Evolutionary conservation across 371 early-diverging fungal species (phyloP), one percentile per base, ranked within the genome.

Genomic region (Mortierella sp.): DNA sequence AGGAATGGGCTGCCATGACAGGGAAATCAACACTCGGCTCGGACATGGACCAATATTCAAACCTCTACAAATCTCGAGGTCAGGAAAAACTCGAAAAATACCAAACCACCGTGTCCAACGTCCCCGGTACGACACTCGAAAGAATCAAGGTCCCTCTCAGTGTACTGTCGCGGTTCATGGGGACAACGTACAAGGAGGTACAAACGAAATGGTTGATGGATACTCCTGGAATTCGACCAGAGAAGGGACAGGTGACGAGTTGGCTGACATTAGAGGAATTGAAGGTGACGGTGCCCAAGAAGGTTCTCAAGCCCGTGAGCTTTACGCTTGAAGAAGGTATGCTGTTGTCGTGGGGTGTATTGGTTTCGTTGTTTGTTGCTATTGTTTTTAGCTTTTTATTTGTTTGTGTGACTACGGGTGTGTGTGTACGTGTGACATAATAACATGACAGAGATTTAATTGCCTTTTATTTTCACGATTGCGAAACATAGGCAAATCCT

Each of bases 241-340:
- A 48, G 11, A 24, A 31, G 8, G 85, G 82, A 0, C 76, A 73
- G 34, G 54, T 84, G 57, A 80, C 87, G 2, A 80, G 71, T 42
- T 80, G 77, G 78, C 34, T 86, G 71, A 86, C 87, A 0, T 71
- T 86, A 57, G 83, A 86, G 4, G 87, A 86, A 44, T 52, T 86
- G 38, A 86, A 82, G 34, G 87, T 86, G 9, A 55, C 80, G 6
- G 24, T 82, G 34, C 87, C 87, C 7, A 82, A 82, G 63, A 86
- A 78, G 73, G 71, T 86, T 65, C 70, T 86, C 60, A 82, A 80
- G 63, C 87, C 87, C 11, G 57, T 73, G 26, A 86, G 80, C 21
- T 86, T 86, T 71, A 77, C 63, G 7, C 78, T 86, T 24, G 87
- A 86, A 38, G 87, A 86, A 86, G 87, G 87, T 86, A 80, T 60